Evolutionary conservation across 2,329 filamentous ascomycete genomes (phyloP), one percentile per base, ranked within the genome.

Genomic region (Nemania abortiva): DNA sequence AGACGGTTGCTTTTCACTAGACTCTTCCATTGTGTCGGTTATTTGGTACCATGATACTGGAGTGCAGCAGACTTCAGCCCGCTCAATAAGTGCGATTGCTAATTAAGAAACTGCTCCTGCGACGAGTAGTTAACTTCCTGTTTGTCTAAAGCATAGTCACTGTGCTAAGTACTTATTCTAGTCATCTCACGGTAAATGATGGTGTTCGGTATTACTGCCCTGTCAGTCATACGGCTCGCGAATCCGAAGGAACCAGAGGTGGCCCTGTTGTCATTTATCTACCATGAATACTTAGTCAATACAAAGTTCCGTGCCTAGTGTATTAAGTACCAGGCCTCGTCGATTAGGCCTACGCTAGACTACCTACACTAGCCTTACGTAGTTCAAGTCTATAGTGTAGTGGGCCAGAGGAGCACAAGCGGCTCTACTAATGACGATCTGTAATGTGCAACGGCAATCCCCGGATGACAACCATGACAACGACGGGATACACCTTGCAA

Each of bases 1-100:
- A 75, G 73, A 73, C 75, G 71, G 75, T 74, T 66, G 50, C 73
- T 72, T 74, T 71, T 76, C 73, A 68, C 69, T 74, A 64, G 73
- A 69, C 71, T 71, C 70, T 64, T 64, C 70, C 68, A 54, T 57
- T 62, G 31, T 66, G 73, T 70, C 72, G 73, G 75, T 76, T 74
- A 74, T 73, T 74, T 74, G 71, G 74, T 69, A 65, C 20, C 31
- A 34, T 55, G 31, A 6, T 22, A 50, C 20, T 55, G 29, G 50
- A 47, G 20, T 20, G 37, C 7, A 42, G 50, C 42, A 15, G 15
- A 27, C 4, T 29, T 37, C 18, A 37, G 29, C 31, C 1, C 20
- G 24, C 37, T 45, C 0, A 20, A 6, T 7, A 27, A 50, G 20
- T 49, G 56, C 11, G 34, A 42, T 22, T 59, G 18, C 18, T 13